phyloP scores from a whole-genome alignment of 768 basidiomycete species.

The Phallus indusiatus region DNA sequence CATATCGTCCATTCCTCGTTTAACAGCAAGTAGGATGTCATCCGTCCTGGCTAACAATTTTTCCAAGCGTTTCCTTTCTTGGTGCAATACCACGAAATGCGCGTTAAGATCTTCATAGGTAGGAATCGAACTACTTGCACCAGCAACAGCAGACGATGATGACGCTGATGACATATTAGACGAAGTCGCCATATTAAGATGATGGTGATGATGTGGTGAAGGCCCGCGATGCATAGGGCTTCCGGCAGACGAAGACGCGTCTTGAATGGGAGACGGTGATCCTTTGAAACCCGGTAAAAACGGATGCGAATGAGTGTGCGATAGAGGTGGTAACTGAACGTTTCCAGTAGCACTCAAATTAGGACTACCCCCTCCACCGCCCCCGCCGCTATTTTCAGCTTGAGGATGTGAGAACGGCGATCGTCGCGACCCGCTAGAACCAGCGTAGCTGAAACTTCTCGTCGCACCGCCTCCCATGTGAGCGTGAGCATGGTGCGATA shows the following conservation, averaged over 20 bases:
- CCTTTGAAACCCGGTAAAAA: not conserved
- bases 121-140: slow-evolving; percentile 21
- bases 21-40: slow-evolving; percentile 58
- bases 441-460: not conserved
- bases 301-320: not conserved
- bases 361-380: not conserved
- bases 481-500: not conserved
- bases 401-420: not conserved
- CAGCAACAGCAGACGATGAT: no score
- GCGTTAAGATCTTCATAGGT: slow-evolving; percentile 56
- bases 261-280: not conserved
- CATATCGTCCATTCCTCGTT: slow-evolving; percentile 72
- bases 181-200: not conserved
- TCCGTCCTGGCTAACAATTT: slow-evolving; percentile 73
- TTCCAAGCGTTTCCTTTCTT: slow-evolving; percentile 55
- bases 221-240: not conserved
- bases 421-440: not conserved
- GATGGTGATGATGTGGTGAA: not conserved
- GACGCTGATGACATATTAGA: no score
- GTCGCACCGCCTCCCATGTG: not conserved
- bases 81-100: slow-evolving; percentile 57
- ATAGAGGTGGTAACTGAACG: not conserved
- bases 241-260: not conserved
- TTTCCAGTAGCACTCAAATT: not conserved
- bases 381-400: not conserved